Conservation (phyloP, 2,329 filamentous ascomycete species). For the Trichoderma atrobrunneum region DNA sequence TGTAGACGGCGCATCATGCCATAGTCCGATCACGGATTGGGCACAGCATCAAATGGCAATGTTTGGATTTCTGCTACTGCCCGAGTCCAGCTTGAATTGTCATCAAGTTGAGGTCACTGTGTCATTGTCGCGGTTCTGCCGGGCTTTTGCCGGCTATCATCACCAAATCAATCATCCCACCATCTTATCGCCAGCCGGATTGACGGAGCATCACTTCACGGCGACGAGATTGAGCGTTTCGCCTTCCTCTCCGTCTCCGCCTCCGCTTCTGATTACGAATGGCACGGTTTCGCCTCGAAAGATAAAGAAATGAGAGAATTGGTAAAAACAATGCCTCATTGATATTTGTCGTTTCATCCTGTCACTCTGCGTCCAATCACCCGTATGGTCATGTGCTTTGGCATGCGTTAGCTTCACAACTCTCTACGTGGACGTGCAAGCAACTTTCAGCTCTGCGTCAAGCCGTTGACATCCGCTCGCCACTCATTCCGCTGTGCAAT, state of each 20-base stretch:
- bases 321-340: neutral
- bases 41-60: neutral
- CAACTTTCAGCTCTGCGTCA: neutral
- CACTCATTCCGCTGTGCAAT: neutral
- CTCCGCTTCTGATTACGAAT: neutral
- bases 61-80: neutral
- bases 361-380: neutral
- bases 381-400: neutral
- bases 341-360: neutral
- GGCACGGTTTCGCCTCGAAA: neutral
- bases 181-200: neutral
- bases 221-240: neutral
- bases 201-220: neutral
- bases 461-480: conserved; percentile 1
- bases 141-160: conserved; percentile 18
- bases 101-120: conserved; percentile 27
- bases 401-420: neutral
- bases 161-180: neutral
- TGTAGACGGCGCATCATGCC: conserved; percentile 51
- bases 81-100: neutral
- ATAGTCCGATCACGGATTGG: conserved; percentile 18
- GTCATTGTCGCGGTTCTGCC: conserved; percentile 30
- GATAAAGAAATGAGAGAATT: neutral
- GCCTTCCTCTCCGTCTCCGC: neutral
- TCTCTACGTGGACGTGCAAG: neutral